Percentiles rank a stretch among this genome's conserved stretches.
Conservation (phyloP, 2,329 filamentous ascomycete genomes). For the Calycina herbarum region DNA sequence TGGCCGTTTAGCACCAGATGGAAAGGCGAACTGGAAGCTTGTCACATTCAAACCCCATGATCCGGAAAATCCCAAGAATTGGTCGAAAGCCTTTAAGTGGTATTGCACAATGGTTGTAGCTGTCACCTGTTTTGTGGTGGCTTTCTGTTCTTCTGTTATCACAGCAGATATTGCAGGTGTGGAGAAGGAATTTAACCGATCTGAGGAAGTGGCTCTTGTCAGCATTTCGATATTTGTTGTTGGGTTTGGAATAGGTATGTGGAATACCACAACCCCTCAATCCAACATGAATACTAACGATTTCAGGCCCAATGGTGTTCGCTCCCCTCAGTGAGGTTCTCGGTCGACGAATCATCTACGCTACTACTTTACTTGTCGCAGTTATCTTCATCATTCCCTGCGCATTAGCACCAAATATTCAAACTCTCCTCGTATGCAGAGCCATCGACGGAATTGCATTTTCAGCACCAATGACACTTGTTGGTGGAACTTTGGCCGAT, state of each 20-base stretch:
- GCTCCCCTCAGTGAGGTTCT: slow-evolving; percentile 76
- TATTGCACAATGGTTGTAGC: slow-evolving; percentile 85
- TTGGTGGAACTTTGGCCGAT: slow-evolving; percentile 80
- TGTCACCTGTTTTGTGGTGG: slow-evolving; percentile 67
- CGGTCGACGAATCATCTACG: slow-evolving; percentile 70
- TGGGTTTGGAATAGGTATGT: slow-evolving; percentile 73
- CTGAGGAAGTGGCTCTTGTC: slow-evolving; percentile 70
- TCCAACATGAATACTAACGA: slow-evolving; percentile 13
- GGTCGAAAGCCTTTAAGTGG: slow-evolving; percentile 77
- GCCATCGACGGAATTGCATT: slow-evolving; percentile 81
- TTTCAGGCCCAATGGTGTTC: slow-evolving; percentile 70
- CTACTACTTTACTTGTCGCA: slow-evolving; percentile 48
- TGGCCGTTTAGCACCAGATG: slow-evolving; percentile 29
- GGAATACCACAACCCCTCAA: not conserved
- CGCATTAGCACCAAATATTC: slow-evolving; percentile 73
- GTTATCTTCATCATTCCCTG: slow-evolving; percentile 80
- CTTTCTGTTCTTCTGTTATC: slow-evolving; percentile 69
- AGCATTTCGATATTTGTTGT: slow-evolving; percentile 76
- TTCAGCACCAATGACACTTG: slow-evolving; percentile 82
- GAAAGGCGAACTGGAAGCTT: slow-evolving; percentile 50
- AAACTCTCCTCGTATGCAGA: slow-evolving; percentile 73
- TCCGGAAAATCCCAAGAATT: slow-evolving; percentile 82
- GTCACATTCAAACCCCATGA: slow-evolving; percentile 73
- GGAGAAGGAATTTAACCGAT: slow-evolving; percentile 62
- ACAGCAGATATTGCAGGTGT: slow-evolving; percentile 73